Evolutionary conservation across 495 filamentous ascomycete genomes (phyloP).

Genomic region (Aspergillus wentii): DNA sequence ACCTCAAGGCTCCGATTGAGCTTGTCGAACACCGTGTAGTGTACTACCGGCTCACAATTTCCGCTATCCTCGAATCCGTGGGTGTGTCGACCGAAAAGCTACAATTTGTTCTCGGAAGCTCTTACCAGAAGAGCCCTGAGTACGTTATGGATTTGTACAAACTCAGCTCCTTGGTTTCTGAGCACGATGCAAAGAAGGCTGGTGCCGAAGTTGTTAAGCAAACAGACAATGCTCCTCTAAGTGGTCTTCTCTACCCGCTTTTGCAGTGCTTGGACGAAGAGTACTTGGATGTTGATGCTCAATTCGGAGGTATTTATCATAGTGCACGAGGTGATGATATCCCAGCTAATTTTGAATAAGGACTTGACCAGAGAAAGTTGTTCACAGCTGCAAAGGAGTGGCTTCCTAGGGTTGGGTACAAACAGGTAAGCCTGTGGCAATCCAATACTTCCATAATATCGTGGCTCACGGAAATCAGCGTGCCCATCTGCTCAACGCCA

Average conservation of each 20-base stretch:
- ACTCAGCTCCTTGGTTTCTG: constrained; percentile 45
- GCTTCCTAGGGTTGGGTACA: constrained; percentile 19
- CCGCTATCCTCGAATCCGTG: constrained; percentile 53
- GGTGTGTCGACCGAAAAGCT: constrained; percentile 67
- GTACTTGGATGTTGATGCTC: constrained; percentile 72
- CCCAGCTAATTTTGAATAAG: not conserved
- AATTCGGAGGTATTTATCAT: constrained; percentile 39
- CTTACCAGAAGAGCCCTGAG: constrained; percentile 55
- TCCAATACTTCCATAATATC: too few relatives aligned
- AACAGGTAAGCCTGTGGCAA: constrained; percentile 52
- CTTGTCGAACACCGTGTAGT: constrained; percentile 64
- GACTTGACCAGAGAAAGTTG: constrained; percentile 81
- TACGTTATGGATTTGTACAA: constrained; percentile 13
- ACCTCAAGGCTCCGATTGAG: constrained; percentile 53
- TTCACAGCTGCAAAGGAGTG: constrained; percentile 63
- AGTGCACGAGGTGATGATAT: not conserved
- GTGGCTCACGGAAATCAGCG: constrained; percentile 33
- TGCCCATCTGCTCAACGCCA: constrained; percentile 81
- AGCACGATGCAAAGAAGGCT: constrained; percentile 71
- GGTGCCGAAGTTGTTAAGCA: constrained; percentile 87
- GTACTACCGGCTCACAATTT: constrained; percentile 60
- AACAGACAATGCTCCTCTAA: constrained; percentile 60
- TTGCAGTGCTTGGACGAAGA: constrained; percentile 84
- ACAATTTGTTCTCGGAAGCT: constrained; percentile 68
- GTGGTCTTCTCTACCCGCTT: constrained; percentile 64